These are phyloP conservation scores for Hypoxylon lienhwacheense DNA, from an alignment of 495 filamentous ascomycete species.

Conservation along the genomic window DNA sequence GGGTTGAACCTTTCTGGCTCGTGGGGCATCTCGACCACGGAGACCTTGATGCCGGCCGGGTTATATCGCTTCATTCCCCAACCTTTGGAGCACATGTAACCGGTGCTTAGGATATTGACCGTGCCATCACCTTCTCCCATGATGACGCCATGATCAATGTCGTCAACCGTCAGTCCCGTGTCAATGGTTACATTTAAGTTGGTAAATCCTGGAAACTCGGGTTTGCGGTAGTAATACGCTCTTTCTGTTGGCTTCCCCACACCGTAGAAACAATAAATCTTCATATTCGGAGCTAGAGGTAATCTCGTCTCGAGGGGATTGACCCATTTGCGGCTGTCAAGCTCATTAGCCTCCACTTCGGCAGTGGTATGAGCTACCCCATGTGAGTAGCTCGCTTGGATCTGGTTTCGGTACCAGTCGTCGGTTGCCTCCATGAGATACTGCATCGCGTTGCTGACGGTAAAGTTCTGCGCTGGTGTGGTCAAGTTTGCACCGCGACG, in stretches of 20 bases:
- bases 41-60: slow-evolving; percentile 77
- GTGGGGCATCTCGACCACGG: slow-evolving; percentile 92
- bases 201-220: slow-evolving; percentile 61
- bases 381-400: slow-evolving; percentile 76
- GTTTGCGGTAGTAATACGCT: slow-evolving; percentile 84
- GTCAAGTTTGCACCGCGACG: slow-evolving; percentile 60
- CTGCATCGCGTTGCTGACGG: slow-evolving; percentile 70
- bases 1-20: slow-evolving; percentile 92
- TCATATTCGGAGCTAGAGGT: slow-evolving; percentile 84
- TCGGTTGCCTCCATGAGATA: slow-evolving; percentile 80
- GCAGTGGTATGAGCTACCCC: slow-evolving; percentile 79
- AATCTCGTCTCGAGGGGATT: slow-evolving; percentile 92
- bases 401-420: slow-evolving; percentile 77
- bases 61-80: slow-evolving; percentile 95
- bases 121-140: slow-evolving; percentile 96
- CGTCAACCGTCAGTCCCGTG: slow-evolving; percentile 66
- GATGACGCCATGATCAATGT: slow-evolving; percentile 82
- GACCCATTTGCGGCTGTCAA: slow-evolving; percentile 81
- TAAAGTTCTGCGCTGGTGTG: slow-evolving; percentile 69
- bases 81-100: slow-evolving; percentile 95
- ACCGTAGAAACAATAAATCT: slow-evolving; percentile 98
- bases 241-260: slow-evolving; percentile 89
- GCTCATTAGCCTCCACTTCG: slow-evolving; percentile 86
- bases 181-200: slow-evolving; percentile 89
- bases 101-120: slow-evolving; percentile 81